Conservation (phyloP, 1,284 basidiomycete genomes). For the Mixia osmundae region DNA sequence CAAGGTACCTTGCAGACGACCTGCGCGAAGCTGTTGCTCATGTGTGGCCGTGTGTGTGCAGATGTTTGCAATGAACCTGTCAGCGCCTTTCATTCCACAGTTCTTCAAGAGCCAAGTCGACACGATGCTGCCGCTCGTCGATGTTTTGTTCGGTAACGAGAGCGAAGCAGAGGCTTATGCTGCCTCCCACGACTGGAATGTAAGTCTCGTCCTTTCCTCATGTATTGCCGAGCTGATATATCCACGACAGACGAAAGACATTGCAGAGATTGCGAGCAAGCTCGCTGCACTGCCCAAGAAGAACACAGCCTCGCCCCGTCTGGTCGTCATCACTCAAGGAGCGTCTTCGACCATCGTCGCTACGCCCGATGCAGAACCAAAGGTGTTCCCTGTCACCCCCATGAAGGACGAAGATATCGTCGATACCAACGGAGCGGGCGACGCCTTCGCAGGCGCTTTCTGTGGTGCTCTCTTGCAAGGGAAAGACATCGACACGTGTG, state of each 20-base stretch:
- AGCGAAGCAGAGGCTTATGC: constrained; percentile 77
- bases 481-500: constrained; percentile 50
- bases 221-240: not conserved
- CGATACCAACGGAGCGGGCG: constrained; percentile 98
- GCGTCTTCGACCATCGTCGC: constrained; percentile 58
- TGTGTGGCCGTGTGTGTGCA: constrained; percentile 22
- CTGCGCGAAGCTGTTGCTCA: not conserved
- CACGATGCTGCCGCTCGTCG: constrained; percentile 53
- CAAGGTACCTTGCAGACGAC: constrained; percentile 34
- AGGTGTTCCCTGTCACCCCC: constrained; percentile 38
- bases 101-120: constrained; percentile 72
- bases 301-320: constrained; percentile 41
- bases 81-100: constrained; percentile 89
- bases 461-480: constrained; percentile 62
- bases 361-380: constrained; percentile 28
- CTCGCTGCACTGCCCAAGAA: constrained; percentile 45
- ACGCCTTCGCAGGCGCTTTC: constrained; percentile 96
- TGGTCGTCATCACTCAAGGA: constrained; percentile 83
- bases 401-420: constrained; percentile 51
- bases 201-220: constrained; percentile 15
- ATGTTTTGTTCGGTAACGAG: constrained; percentile 85
- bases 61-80: constrained; percentile 79
- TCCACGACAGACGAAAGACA: constrained; percentile 31
- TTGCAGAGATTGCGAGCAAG: constrained; percentile 41
- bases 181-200: constrained; percentile 31